A percentile compares a stretch with the other conserved stretches of the same genome.
Evolutionary conservation across 1,284 basidiomycete genomes (phyloP).

Genomic region (Leccinum angustisporum): DNA sequence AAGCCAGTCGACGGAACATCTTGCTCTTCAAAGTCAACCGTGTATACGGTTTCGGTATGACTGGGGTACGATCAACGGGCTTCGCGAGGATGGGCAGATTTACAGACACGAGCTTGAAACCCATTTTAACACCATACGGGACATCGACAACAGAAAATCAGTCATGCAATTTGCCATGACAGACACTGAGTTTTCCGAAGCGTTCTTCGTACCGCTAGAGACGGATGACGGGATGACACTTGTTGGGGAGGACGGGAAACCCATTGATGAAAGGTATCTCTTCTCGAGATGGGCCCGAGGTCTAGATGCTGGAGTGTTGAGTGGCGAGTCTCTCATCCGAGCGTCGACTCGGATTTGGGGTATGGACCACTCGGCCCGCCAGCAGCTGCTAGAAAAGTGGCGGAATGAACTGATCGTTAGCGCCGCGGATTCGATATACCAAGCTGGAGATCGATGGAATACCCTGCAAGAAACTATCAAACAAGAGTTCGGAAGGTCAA

Average conservation of each 20-base stretch:
- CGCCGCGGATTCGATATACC: conserved; percentile 35
- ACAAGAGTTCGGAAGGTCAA: conserved; percentile 36
- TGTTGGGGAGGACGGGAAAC: conserved; percentile 42
- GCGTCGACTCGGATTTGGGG: conserved; percentile 44
- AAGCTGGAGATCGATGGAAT: conserved; percentile 42
- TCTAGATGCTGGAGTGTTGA: conserved; percentile 44
- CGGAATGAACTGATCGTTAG: conserved; percentile 32
- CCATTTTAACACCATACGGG: conserved; percentile 2
- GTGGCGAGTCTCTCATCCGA: conserved; percentile 29
- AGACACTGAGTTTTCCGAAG: conserved; percentile 40
- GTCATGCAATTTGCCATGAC: conserved; percentile 27
- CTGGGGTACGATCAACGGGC: conserved; percentile 39
- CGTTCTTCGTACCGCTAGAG: conserved; percentile 45
- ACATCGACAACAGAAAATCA: neutral
- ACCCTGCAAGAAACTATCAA: conserved; percentile 35
- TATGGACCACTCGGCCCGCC: conserved; percentile 38
- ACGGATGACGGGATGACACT: conserved; percentile 41
- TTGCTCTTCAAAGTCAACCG: conserved; percentile 40
- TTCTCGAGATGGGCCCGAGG: conserved; percentile 46
- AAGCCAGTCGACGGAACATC: conserved; percentile 41
- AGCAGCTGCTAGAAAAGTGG: conserved; percentile 40
- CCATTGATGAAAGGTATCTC: conserved; percentile 40
- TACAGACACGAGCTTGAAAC: conserved; percentile 29
- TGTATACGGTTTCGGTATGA: conserved; percentile 24
- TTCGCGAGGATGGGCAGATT: conserved; percentile 22